These are phyloP conservation scores for Lenwebbia sp. DNA, from an alignment of 345 rosid species.

Conservation along the genomic window DNA sequence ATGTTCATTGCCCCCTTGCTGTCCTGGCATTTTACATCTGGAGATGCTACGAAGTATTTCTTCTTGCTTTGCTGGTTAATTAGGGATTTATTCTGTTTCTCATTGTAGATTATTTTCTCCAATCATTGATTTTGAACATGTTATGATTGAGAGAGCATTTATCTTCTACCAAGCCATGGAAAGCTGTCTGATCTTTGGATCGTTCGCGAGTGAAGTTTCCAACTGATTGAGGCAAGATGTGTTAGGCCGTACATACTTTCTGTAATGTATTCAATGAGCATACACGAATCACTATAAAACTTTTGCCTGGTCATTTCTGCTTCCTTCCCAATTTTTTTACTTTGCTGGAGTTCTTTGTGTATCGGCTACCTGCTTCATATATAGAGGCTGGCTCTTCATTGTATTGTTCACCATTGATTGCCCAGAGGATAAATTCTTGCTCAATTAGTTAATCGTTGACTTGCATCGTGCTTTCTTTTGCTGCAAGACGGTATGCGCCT, in stretches of 20 bases:
- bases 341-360: background rate
- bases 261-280: background rate
- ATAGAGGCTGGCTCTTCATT: background rate
- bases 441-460: background rate
- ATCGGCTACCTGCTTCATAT: background rate
- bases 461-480: background rate
- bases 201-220: background rate
- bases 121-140: background rate
- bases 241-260: background rate
- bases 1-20: background rate
- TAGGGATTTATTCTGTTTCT: background rate
- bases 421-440: background rate
- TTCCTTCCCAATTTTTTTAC: background rate
- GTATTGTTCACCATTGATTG: background rate
- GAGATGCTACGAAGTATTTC: background rate
- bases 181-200: background rate
- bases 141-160: background rate
- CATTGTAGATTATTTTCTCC: background rate
- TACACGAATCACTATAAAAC: background rate
- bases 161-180: background rate
- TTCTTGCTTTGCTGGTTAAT: background rate
- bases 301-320: background rate
- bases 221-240: background rate
- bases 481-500: background rate
- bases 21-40: background rate